Conservation (phyloP, 805 yeast genomes). For the Crinitomyces ghanaensis region DNA sequence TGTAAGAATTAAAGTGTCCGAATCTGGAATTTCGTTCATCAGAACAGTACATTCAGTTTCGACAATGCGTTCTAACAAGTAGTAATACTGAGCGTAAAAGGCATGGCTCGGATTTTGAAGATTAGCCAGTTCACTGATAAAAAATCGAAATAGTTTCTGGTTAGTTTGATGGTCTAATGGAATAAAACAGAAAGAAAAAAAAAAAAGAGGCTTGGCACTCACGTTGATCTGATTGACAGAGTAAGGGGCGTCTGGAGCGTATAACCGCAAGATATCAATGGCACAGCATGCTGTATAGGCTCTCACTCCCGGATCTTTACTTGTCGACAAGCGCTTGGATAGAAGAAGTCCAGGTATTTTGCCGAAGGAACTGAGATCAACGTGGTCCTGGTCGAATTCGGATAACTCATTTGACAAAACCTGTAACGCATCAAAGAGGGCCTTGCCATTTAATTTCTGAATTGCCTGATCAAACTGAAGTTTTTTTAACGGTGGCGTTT, state of each 20-base stretch:
- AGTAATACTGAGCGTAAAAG: conserved; percentile 49
- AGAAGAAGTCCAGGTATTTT: conserved; percentile 40
- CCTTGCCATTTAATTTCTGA: too few species aligned
- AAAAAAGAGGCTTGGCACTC: background rate
- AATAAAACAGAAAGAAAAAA: background rate
- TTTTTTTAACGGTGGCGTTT: too few species aligned
- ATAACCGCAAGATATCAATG: conserved; percentile 62
- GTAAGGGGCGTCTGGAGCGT: conserved; percentile 88
- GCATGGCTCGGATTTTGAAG: conserved; percentile 42
- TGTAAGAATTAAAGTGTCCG: conserved; percentile 40
- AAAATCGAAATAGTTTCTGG: conserved; percentile 45
- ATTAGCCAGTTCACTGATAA: conserved; percentile 49
- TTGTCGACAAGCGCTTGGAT: conserved; percentile 46
- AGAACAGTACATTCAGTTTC: conserved; percentile 67
- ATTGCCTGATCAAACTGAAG: too few species aligned
- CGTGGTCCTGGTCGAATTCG: conserved; percentile 46
- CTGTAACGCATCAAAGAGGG: too few species aligned
- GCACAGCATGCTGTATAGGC: conserved; percentile 62
- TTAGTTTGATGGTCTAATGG: background rate
- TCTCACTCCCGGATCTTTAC: conserved; percentile 57
- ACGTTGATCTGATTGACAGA: conserved; percentile 42
- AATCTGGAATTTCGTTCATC: conserved; percentile 60
- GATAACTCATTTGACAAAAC: conserved; percentile 53
- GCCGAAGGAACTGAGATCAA: conserved; percentile 37
- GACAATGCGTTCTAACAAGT: conserved; percentile 54